A percentile compares a stretch with the other conserved stretches of the same genome.
Evolutionary conservation across 192 early-diverging fungal species (phyloP).

Genomic region (Podila clonocystis): DNA sequence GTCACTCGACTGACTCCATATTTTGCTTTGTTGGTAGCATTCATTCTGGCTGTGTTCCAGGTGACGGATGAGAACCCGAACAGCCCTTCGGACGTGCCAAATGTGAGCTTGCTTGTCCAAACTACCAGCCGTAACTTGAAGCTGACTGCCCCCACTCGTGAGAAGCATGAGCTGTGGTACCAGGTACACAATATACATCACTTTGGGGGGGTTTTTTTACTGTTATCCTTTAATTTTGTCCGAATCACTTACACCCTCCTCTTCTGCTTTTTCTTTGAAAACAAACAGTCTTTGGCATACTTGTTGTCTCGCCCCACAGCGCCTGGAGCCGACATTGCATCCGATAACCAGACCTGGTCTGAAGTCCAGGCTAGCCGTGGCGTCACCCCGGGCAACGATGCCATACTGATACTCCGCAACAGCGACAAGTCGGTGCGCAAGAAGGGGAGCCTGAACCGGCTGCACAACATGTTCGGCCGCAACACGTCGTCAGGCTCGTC

Average conservation of each 20-base stretch:
- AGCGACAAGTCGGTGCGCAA: slow-evolving; percentile 24
- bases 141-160: slow-evolving; percentile 71
- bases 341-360: slow-evolving; percentile 48
- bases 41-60: slow-evolving; percentile 67
- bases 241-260: background rate
- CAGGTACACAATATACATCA: slow-evolving; percentile 54
- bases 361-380: slow-evolving; percentile 21
- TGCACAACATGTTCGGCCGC: slow-evolving; percentile 33
- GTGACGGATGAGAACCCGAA: slow-evolving; percentile 57
- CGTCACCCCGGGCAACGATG: slow-evolving; percentile 13
- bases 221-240: background rate
- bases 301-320: slow-evolving; percentile 25
- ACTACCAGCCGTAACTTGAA: slow-evolving; percentile 80
- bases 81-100: slow-evolving; percentile 49
- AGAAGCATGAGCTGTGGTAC: slow-evolving; percentile 79
- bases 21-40: slow-evolving; percentile 60
- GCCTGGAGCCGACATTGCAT: slow-evolving; percentile 12
- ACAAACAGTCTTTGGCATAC: slow-evolving; percentile 31
- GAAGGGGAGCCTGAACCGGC: slow-evolving; percentile 20
- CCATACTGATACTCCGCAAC: slow-evolving; percentile 21
- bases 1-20: background rate
- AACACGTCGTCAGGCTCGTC: slow-evolving; percentile 12
- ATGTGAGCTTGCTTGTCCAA: slow-evolving; percentile 69
- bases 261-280: background rate
- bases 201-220: background rate